A percentile compares a stretch with the other conserved stretches of the same genome.
Evolutionary conservation across 2,329 filamentous ascomycete genomes (phyloP).

Genomic region (Fusarium sp.): DNA sequence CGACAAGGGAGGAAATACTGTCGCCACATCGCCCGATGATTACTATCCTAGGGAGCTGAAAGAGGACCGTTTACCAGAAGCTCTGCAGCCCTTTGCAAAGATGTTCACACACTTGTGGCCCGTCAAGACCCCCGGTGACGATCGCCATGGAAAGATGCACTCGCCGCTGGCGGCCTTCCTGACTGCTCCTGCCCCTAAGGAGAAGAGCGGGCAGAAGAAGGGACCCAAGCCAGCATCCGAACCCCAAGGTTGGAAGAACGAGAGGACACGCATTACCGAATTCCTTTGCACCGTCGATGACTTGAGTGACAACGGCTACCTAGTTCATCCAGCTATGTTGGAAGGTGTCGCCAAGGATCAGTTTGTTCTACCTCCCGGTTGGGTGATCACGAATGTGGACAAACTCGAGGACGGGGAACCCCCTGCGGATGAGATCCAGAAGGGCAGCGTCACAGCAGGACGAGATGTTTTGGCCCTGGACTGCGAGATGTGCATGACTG

Average conservation of each 20-base stretch:
- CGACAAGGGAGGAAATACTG: conserved; percentile 46
- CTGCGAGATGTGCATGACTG: conserved; percentile 97
- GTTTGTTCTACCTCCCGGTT: conserved; percentile 72
- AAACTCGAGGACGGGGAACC: conserved; percentile 73
- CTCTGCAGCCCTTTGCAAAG: conserved; percentile 75
- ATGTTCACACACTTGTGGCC: conserved; percentile 94
- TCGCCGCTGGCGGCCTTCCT: conserved; percentile 90
- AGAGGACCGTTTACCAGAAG: conserved; percentile 62
- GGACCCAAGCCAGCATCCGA: conserved; percentile 70
- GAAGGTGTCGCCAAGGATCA: conserved; percentile 65
- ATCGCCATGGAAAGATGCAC: conserved; percentile 81
- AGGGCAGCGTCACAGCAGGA: conserved; percentile 85
- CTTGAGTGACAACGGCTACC: conserved; percentile 84
- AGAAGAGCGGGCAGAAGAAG: conserved; percentile 68
- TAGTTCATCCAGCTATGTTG: conserved; percentile 82
- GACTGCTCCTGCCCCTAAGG: conserved; percentile 76
- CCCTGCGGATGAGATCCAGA: conserved; percentile 76
- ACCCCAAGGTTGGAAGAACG: conserved; percentile 75
- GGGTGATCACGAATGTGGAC: conserved; percentile 82
- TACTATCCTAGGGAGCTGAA: conserved; percentile 68
- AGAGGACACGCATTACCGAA: conserved; percentile 83
- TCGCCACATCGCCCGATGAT: conserved; percentile 64
- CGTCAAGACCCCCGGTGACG: conserved; percentile 86
- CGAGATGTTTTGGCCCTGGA: conserved; percentile 84
- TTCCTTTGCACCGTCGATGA: conserved; percentile 80